Evolutionary conservation across 179 eudicot species (phyloP).

Genomic region (Silene coronaria): DNA sequence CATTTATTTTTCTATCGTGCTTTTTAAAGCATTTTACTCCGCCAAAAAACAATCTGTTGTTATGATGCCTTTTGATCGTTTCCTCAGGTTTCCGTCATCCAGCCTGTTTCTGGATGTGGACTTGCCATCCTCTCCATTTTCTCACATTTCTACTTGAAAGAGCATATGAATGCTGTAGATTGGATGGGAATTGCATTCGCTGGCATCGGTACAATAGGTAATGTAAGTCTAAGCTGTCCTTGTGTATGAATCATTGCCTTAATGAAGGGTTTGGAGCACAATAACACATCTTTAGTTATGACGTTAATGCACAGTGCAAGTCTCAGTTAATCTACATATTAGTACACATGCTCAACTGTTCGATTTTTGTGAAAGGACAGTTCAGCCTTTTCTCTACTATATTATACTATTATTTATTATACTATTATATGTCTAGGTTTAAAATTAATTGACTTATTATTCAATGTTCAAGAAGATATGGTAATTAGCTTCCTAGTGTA

Average conservation of each 20-base stretch:
- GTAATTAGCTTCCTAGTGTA: not conserved
- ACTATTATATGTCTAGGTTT: not conserved
- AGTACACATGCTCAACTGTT: not conserved
- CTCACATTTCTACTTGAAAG: constrained; percentile 96
- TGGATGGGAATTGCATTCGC: constrained; percentile 93
- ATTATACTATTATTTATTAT: too few relatives aligned
- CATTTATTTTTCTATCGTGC: not conserved
- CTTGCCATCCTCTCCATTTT: constrained; percentile 95
- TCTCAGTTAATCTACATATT: not conserved
- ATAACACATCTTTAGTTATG: constrained; percentile 3
- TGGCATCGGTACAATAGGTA: constrained; percentile 98
- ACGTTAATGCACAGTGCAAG: not conserved
- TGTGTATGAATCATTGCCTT: not conserved
- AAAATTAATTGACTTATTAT: not conserved
- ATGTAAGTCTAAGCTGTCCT: constrained; percentile 24
- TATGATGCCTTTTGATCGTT: constrained; percentile 16
- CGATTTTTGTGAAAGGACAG: not conserved
- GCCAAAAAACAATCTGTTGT: not conserved
- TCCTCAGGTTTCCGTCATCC: constrained; percentile 84
- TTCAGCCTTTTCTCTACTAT: not conserved
- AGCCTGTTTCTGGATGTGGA: constrained; percentile 99
- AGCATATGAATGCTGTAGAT: constrained; percentile 88
- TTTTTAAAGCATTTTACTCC: not conserved
- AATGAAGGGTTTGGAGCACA: constrained; percentile 9
- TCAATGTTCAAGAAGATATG: not conserved